Evolutionary conservation across 805 yeast genomes (phyloP), one percentile per base, ranked within the genome.

Genomic region (Yamadazyma kitorensis): DNA sequence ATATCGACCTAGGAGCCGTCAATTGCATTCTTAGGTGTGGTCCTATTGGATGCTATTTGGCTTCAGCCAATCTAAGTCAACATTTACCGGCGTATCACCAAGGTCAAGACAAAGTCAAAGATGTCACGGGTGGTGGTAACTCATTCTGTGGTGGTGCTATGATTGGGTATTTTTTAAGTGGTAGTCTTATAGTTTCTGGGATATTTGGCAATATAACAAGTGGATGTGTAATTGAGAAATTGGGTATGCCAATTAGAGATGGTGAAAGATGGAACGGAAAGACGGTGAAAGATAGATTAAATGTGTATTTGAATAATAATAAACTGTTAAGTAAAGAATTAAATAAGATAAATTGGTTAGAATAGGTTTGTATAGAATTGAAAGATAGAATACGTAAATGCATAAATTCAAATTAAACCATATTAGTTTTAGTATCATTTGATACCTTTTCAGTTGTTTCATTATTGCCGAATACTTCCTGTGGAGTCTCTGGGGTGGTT

Each of bases 51-150:
- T 77, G 88, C 44, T 67, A 69, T 15, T 63, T 79, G 2, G 49
- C 68, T 16, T 57, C 72, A 1, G 36, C 47, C 0, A 32, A 43
- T 1, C 30, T 48, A 4, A 44, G 36, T 2, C 39, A 49, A 8
- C 75, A 84, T 77, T 70, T 77, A 15, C 89, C 93, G 0, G 86
- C 96, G 1, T 91, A 82, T 55, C 95, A 88, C 51, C 55, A 50
- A 9, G 55, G 59, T 13, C 63, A 59, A 14, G 47, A 50, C 3
- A 37, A 44, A 12, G 72, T 67, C 4, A 48, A 57, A 6, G 73
- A 67, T 40, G 71, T 64, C 4, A 67, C 73, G 5, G 73, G 73
- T 2, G 73, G 71, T 3, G 73, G 73, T 0, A 67, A 67, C 44
- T 54, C 66, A 13, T 67, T 62, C 42, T 66, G 72, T 40, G 73